A percentile compares a stretch with the other conserved stretches of the same genome.
phyloP scores from a whole-genome alignment of 306 rosid genomes.

The Senna siamea region DNA sequence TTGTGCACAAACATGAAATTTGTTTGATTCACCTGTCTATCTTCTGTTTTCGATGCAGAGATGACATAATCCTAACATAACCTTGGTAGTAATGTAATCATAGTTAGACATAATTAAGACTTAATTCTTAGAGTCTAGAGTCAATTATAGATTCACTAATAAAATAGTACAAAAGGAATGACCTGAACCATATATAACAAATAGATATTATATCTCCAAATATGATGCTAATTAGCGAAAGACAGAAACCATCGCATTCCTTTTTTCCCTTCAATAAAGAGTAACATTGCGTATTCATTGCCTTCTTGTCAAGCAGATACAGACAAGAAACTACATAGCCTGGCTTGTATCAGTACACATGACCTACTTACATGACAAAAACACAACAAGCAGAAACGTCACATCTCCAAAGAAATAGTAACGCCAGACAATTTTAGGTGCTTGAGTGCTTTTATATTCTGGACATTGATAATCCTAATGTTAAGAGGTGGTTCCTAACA shows the following conservation, averaged over 20 bases:
- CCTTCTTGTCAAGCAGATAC: neutral
- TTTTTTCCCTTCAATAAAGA: neutral
- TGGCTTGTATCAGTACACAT: neutral
- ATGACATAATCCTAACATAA: neutral
- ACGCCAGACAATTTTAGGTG: too few relatives aligned
- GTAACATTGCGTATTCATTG: neutral
- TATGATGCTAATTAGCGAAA: neutral
- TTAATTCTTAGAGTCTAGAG: neutral
- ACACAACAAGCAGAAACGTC: neutral
- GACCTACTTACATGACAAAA: neutral
- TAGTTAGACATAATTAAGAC: neutral
- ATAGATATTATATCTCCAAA: neutral
- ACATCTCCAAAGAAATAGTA: too few relatives aligned
- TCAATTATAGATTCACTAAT: neutral
- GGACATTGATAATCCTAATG: neutral
- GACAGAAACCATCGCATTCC: neutral
- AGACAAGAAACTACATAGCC: neutral
- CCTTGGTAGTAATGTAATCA: neutral
- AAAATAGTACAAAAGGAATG: neutral
- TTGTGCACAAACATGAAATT: neutral
- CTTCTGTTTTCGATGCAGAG: neutral
- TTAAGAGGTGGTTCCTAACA: neutral
- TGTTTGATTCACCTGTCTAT: neutral
- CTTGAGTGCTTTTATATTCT: neutral
- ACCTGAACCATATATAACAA: neutral